Conservation (phyloP, 805 yeast genomes). For the Pichia paraexigua region DNA sequence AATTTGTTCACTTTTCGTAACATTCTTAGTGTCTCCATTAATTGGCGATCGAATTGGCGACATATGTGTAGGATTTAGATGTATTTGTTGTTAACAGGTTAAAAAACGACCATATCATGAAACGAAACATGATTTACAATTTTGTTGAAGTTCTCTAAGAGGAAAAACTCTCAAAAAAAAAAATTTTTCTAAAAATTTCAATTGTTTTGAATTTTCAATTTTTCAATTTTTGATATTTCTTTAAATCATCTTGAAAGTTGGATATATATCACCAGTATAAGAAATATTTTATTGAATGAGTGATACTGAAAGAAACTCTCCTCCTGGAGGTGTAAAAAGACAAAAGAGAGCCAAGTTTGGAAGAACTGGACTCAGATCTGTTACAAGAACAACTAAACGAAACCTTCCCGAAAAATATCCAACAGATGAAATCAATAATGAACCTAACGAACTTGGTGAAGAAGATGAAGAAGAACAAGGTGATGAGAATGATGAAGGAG, state of each 20-base stretch:
- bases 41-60: not conserved
- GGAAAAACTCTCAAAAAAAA: not conserved
- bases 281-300: not conserved
- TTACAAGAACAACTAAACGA: constrained; percentile 44
- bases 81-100: not conserved
- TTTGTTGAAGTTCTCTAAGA: not conserved
- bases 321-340: constrained; percentile 1
- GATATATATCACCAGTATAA: not conserved
- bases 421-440: constrained; percentile 13
- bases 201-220: not conserved
- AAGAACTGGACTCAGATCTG: constrained; percentile 51
- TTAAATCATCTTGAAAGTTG: not conserved
- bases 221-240: not conserved
- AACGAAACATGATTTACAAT: not conserved
- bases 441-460: constrained; percentile 16
- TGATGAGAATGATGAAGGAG: constrained; percentile 23
- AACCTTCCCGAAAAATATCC: constrained; percentile 9
- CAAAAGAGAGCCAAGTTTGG: constrained; percentile 36
- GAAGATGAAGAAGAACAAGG: constrained; percentile 26
- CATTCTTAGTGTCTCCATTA: not conserved
- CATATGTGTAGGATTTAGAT: not conserved
- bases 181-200: not conserved
- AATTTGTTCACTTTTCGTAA: not conserved
- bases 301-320: not conserved
- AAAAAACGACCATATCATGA: not conserved